Conservation (phyloP, 805 yeast genomes). For the Starmerella ratchasimensis region DNA sequence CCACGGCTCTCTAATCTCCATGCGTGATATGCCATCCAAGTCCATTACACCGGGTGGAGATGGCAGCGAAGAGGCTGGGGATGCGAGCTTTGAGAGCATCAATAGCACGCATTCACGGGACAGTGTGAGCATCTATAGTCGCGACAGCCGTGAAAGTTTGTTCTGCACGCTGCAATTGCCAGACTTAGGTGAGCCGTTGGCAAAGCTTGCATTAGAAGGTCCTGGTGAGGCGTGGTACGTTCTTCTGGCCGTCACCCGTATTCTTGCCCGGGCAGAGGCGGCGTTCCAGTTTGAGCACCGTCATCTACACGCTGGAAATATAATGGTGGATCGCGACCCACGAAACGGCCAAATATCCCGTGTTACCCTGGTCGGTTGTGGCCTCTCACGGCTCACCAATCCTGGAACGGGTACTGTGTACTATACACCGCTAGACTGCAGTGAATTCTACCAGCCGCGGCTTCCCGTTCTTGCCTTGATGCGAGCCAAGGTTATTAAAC, state of each 20-base stretch:
- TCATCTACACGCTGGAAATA: constrained; percentile 54
- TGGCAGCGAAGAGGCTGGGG: too few species aligned
- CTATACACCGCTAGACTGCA: constrained; percentile 50
- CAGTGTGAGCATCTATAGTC: constrained; percentile 21
- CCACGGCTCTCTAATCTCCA: too few species aligned
- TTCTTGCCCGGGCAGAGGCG: constrained; percentile 40
- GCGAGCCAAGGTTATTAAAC: constrained; percentile 27
- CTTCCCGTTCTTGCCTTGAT: constrained; percentile 49
- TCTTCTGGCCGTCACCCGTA: constrained; percentile 41
- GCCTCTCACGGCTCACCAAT: constrained; percentile 32
- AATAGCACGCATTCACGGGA: too few species aligned
- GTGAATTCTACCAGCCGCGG: constrained; percentile 44
- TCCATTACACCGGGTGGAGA: too few species aligned
- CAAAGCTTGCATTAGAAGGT: constrained; percentile 30
- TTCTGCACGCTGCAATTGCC: constrained; percentile 23
- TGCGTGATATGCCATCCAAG: too few species aligned
- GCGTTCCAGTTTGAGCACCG: constrained; percentile 51
- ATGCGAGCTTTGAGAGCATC: too few species aligned
- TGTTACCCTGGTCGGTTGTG: constrained; percentile 44
- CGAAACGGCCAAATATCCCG: constrained; percentile 30
- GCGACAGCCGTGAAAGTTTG: background rate
- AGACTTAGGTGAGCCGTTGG: constrained; percentile 32
- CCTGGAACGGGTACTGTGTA: constrained; percentile 21
- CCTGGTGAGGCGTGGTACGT: constrained; percentile 32
- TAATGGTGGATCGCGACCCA: constrained; percentile 31